Evolutionary conservation across 2,329 filamentous ascomycete species (phyloP).

Genomic region (Metarhizium sp.): DNA sequence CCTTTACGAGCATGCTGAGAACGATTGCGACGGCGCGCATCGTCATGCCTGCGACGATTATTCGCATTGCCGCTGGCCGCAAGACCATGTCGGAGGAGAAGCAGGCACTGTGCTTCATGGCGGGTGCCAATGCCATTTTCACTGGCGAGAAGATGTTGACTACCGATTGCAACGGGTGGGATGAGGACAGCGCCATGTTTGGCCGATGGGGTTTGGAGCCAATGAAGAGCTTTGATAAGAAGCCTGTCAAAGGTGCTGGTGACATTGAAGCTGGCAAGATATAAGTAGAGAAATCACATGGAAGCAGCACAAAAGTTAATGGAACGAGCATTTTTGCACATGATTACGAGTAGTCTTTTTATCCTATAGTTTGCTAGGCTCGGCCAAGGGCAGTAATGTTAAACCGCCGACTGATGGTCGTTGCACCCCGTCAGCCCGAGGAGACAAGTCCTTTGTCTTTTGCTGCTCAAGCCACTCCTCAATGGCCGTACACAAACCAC

Average conservation of each 20-base stretch:
- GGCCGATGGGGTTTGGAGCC: conserved; percentile 71
- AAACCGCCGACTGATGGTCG: background rate
- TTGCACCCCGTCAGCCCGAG: background rate
- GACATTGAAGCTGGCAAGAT: conserved; percentile 2
- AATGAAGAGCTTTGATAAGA: conserved; percentile 50
- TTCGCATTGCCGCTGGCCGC: conserved; percentile 75
- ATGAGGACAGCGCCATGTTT: conserved; percentile 80
- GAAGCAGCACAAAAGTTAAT: background rate
- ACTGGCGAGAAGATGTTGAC: conserved; percentile 95
- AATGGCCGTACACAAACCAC: conserved; percentile 39
- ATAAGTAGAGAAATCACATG: background rate
- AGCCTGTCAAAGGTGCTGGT: conserved; percentile 16
- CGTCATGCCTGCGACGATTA: conserved; percentile 76
- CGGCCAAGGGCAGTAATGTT: background rate
- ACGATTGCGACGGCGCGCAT: conserved; percentile 78
- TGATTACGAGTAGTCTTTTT: background rate
- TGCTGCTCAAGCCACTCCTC: conserved; percentile 31
- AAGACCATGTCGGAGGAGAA: conserved; percentile 82
- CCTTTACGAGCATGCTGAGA: conserved; percentile 69
- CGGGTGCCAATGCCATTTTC: conserved; percentile 89
- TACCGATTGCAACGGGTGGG: conserved; percentile 84
- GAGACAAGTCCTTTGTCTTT: background rate
- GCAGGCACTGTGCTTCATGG: conserved; percentile 82
- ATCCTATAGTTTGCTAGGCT: conserved; percentile 6
- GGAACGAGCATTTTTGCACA: background rate